A percentile compares a stretch with the other conserved stretches of the same genome.
Evolutionary conservation across 176 grass and related monocot species (phyloP).

Genomic region (Oryza glaberrima): DNA sequence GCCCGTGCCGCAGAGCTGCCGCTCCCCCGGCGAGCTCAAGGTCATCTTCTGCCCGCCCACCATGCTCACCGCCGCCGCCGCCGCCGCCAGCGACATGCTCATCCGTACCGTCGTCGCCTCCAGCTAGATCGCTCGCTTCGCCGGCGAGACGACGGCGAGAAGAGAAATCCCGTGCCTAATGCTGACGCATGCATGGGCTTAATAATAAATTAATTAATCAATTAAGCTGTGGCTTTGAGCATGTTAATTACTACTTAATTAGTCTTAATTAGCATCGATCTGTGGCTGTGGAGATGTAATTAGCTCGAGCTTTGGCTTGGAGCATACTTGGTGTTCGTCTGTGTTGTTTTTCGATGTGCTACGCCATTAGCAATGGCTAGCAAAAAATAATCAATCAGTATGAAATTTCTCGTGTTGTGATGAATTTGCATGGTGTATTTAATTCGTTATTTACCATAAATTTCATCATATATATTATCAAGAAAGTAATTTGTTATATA

Average conservation of each 20-base stretch:
- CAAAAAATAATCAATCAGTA: background rate
- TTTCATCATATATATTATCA: no score
- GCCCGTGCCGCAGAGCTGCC: slow-evolving; percentile 62
- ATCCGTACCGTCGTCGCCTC: slow-evolving; percentile 44
- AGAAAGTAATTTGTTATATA: no score
- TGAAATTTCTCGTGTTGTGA: background rate
- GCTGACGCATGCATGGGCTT: background rate
- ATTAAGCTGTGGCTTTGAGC: background rate
- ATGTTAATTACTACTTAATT: background rate
- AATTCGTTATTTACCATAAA: background rate
- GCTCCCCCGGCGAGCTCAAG: slow-evolving; percentile 54
- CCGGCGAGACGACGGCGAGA: background rate
- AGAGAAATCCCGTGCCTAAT: background rate
- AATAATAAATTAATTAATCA: background rate
- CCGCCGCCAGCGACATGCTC: slow-evolving; percentile 35
- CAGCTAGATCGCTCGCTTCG: slow-evolving; percentile 34
- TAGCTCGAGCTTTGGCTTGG: background rate
- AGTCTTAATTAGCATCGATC: background rate
- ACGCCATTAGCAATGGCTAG: background rate
- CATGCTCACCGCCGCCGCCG: background rate
- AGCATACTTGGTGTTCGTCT: background rate
- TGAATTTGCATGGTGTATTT: background rate
- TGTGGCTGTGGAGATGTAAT: slow-evolving; percentile 22
- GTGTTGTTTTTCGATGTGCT: background rate
- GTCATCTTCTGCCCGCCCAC: slow-evolving; percentile 48